These are phyloP conservation scores for Pseudogymnoascus sp. DNA, from an alignment of 2,329 filamentous ascomycete genomes.

Conservation along the genomic window DNA sequence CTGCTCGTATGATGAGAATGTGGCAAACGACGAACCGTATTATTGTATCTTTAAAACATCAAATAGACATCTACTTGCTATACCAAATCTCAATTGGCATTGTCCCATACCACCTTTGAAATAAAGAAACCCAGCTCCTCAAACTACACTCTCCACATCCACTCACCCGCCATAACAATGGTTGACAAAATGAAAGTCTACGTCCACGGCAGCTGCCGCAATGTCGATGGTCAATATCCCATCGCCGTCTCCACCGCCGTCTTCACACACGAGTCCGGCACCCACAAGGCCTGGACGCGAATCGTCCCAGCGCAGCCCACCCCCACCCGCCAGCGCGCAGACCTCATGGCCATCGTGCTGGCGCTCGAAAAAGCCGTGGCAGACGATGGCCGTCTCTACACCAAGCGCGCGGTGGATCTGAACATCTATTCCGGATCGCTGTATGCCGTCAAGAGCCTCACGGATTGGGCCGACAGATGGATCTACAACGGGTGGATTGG, in stretches of 20 bases:
- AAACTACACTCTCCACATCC: background rate
- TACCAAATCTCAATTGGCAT: background rate
- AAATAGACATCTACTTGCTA: background rate
- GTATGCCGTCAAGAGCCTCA: background rate
- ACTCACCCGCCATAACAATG: background rate
- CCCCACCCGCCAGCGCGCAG: background rate
- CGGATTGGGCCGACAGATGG: slow-evolving; percentile 1
- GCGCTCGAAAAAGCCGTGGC: background rate
- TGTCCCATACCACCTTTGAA: background rate
- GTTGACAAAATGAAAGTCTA: slow-evolving; percentile 3
- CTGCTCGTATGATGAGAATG: background rate
- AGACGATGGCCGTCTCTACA: background rate
- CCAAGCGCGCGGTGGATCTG: background rate
- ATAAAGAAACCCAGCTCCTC: background rate
- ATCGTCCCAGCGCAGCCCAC: background rate
- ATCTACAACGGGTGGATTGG: background rate
- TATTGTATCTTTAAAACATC: background rate
- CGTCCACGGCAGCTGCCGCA: background rate
- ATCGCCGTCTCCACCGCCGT: background rate
- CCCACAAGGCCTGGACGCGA: background rate
- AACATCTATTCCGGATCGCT: background rate
- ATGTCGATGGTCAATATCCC: background rate
- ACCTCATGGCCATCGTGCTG: background rate
- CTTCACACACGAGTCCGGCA: background rate
- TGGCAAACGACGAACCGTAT: background rate